Evolutionary conservation across 2,329 filamentous ascomycete species (phyloP).

Genomic region (Penicillium sp.): DNA sequence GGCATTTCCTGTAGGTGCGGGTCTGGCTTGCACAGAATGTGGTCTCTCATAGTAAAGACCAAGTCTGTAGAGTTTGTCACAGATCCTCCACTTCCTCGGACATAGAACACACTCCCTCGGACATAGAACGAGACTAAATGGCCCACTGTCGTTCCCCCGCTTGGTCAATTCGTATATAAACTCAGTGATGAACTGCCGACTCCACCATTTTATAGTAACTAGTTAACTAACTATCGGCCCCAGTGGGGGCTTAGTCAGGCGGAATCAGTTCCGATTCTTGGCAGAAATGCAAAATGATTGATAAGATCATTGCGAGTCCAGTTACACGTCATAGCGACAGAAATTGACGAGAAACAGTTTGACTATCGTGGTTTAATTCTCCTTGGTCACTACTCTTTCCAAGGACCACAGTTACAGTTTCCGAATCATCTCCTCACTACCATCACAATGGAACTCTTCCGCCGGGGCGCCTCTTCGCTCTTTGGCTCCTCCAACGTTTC

Average conservation of each 20-base stretch:
- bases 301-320: slow-evolving; percentile 37
- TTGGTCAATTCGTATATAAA: slow-evolving; percentile 19
- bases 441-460: slow-evolving; percentile 44
- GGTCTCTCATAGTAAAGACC: slow-evolving; percentile 26
- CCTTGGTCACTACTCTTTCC: not conserved
- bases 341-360: not conserved
- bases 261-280: slow-evolving; percentile 33
- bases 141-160: slow-evolving; percentile 1
- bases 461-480: slow-evolving; percentile 41
- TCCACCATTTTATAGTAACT: slow-evolving; percentile 9
- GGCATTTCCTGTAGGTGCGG: too few species aligned
- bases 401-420: not conserved
- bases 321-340: slow-evolving; percentile 17
- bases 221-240: too few species aligned
- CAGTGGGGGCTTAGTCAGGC: slow-evolving; percentile 35
- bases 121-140: slow-evolving; percentile 17
- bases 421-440: not conserved
- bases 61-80: slow-evolving; percentile 42
- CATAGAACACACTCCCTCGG: slow-evolving; percentile 27
- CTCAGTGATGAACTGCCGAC: slow-evolving; percentile 20
- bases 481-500: slow-evolving; percentile 40
- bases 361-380: not conserved
- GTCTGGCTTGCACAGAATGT: not conserved
- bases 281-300: slow-evolving; percentile 37
- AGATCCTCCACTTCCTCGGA: slow-evolving; percentile 37